phyloP scores from a whole-genome alignment of 164 flowering plant species.

The Vitis rotundifolia region DNA sequence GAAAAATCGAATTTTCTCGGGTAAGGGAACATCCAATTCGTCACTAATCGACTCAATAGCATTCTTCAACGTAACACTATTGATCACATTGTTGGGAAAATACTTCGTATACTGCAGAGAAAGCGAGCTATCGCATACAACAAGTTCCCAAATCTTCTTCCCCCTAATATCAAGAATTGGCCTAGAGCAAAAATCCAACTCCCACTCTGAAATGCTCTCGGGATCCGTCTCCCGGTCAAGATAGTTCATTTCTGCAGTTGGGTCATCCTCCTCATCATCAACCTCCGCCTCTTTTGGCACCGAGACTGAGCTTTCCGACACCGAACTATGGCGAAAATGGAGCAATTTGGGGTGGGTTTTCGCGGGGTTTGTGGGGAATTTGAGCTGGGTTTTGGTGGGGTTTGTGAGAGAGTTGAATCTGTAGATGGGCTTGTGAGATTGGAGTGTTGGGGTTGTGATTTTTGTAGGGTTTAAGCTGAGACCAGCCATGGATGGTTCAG shows the following conservation, averaged over 20 bases:
- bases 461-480: conserved; percentile 61
- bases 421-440: conserved; percentile 36
- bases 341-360: conserved; percentile 20
- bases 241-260: conserved; percentile 67
- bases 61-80: conserved; percentile 84
- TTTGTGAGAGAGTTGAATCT: conserved; percentile 29
- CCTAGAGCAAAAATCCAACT: conserved; percentile 92
- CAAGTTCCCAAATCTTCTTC: conserved; percentile 96
- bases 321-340: conserved; percentile 34
- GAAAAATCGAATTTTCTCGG: conserved; percentile 77
- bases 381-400: conserved; percentile 30
- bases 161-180: conserved; percentile 94
- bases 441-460: conserved; percentile 41
- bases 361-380: conserved; percentile 16
- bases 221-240: conserved; percentile 82
- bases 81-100: conserved; percentile 94
- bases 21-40: conserved; percentile 77
- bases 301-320: conserved; percentile 69
- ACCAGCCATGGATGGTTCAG: conserved; percentile 53
- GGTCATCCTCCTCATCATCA: conserved; percentile 65
- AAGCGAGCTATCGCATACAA: conserved; percentile 80
- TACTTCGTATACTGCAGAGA: conserved; percentile 90
- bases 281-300: conserved; percentile 31
- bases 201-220: conserved; percentile 82
- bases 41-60: conserved; percentile 66